phyloP scores from a whole-genome alignment of 2,329 filamentous ascomycete genomes.

The Dryadomyces sulphureus region DNA sequence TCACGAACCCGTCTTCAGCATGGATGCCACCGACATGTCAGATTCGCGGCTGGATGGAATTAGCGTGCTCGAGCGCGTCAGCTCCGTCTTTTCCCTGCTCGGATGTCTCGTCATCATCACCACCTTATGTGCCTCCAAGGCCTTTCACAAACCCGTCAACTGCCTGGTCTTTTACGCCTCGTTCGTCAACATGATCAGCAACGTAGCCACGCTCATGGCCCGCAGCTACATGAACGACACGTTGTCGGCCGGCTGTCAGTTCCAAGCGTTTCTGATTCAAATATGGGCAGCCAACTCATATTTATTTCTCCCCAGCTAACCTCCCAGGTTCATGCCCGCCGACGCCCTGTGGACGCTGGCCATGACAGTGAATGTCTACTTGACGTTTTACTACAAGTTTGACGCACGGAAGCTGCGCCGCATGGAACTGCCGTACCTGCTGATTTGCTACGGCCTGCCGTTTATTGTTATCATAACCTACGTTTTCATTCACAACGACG shows the following conservation, averaged over 20 bases:
- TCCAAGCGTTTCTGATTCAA: constrained; percentile 69
- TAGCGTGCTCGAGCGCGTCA: constrained; percentile 48
- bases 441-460: constrained; percentile 58
- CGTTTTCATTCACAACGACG: constrained; percentile 43
- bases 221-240: constrained; percentile 38
- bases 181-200: constrained; percentile 66
- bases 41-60: constrained; percentile 36
- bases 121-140: constrained; percentile 52
- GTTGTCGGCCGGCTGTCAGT: constrained; percentile 44
- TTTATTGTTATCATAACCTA: constrained; percentile 53
- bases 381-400: constrained; percentile 66
- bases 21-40: constrained; percentile 7
- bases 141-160: constrained; percentile 79
- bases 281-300: constrained; percentile 40
- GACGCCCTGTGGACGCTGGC: constrained; percentile 65
- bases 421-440: constrained; percentile 57
- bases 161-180: constrained; percentile 72
- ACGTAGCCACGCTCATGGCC: constrained; percentile 62
- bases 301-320: not conserved
- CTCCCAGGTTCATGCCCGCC: constrained; percentile 58
- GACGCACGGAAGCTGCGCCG: constrained; percentile 46
- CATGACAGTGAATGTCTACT: constrained; percentile 73
- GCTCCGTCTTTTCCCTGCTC: constrained; percentile 55
- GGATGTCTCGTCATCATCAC: constrained; percentile 58
- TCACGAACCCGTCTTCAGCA: constrained; percentile 2